Conservation (phyloP, 225 moss, liverwort and hornwort species). For the Neckera pumila region DNA sequence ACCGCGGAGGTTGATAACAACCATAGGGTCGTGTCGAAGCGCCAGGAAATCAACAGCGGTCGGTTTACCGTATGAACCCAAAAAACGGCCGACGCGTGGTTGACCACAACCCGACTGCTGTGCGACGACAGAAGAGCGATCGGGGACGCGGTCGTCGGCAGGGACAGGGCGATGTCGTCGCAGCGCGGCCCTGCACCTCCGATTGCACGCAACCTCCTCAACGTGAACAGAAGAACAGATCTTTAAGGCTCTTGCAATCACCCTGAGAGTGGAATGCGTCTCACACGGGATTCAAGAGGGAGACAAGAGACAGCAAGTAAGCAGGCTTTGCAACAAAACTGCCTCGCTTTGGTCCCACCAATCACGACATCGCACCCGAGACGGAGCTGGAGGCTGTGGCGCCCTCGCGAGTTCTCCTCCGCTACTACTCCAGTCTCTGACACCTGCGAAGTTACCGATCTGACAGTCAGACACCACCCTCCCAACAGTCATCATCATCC, state of each 20-base stretch:
- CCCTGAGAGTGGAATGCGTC: not conserved
- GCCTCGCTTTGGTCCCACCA: not conserved
- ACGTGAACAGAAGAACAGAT: not conserved
- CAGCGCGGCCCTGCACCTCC: not conserved
- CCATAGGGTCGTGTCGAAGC: not conserved
- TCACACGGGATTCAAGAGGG: not conserved
- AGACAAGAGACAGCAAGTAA: not conserved
- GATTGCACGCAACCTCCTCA: not conserved
- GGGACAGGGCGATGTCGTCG: constrained; percentile 1
- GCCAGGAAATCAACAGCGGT: not conserved
- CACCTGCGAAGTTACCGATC: not conserved
- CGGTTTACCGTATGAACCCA: not conserved
- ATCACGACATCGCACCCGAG: not conserved
- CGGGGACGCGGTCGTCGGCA: not conserved
- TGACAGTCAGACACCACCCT: constrained; percentile 1
- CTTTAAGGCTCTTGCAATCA: not conserved
- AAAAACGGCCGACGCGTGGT: constrained; percentile 2
- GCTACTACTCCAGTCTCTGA: not conserved
- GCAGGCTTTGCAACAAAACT: not conserved
- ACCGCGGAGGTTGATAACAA: not conserved
- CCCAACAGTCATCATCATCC: not conserved
- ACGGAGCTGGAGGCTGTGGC: not conserved
- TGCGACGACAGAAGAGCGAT: not conserved
- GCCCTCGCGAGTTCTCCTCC: not conserved
- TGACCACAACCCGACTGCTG: not conserved